Conservation (phyloP, 2,329 filamentous ascomycete species). For the Penicillium olsonii region DNA sequence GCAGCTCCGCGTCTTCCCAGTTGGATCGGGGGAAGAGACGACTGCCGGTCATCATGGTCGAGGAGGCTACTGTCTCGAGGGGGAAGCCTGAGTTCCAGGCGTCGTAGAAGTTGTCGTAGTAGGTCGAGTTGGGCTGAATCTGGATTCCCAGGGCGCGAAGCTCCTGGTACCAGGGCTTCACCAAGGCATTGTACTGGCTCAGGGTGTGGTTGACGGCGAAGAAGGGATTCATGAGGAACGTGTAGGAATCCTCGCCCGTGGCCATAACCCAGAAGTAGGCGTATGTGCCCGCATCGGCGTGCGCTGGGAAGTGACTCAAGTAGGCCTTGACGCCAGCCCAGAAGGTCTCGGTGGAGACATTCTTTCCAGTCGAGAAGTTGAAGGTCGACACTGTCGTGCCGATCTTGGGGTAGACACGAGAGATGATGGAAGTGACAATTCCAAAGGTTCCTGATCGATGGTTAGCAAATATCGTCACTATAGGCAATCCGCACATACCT, state of each 20-base stretch:
- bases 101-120: constrained; percentile 31
- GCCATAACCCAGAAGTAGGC: constrained; percentile 34
- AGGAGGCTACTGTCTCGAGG: constrained; percentile 24
- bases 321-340: constrained; percentile 32
- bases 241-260: constrained; percentile 29
- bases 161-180: constrained; percentile 31
- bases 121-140: constrained; percentile 25
- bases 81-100: constrained; percentile 32
- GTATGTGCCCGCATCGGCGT: constrained; percentile 34
- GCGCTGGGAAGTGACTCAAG: constrained; percentile 25
- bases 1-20: constrained; percentile 27
- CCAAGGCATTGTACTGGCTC: constrained; percentile 26
- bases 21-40: constrained; percentile 40
- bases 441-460: constrained; percentile 29
- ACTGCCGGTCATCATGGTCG: constrained; percentile 27
- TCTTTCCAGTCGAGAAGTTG: constrained; percentile 24
- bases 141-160: constrained; percentile 26
- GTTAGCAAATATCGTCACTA: background rate
- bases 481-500: background rate
- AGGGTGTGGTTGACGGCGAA: constrained; percentile 30
- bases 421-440: constrained; percentile 31
- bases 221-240: constrained; percentile 32
- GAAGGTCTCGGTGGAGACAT: constrained; percentile 29
- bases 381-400: constrained; percentile 31
- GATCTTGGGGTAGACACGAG: constrained; percentile 29